A percentile compares a stretch with the other conserved stretches of the same genome.
These are phyloP conservation scores for Xylariaceae sp. DNA, from an alignment of 2,329 filamentous ascomycete genomes.

Conservation along the genomic window DNA sequence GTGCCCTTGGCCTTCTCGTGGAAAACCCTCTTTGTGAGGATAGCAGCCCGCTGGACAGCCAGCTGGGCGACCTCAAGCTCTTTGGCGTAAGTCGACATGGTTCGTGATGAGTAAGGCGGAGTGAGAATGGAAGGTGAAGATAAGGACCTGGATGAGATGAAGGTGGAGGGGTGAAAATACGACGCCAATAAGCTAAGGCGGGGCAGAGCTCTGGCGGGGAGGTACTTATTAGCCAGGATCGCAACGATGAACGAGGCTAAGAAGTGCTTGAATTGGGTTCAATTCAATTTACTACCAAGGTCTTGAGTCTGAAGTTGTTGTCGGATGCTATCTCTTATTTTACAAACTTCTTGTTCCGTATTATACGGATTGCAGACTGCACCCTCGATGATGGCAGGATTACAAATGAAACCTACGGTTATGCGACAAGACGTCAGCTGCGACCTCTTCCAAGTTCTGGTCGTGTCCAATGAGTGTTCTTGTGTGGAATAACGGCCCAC, in stretches of 20 bases:
- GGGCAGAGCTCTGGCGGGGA: constrained; percentile 28
- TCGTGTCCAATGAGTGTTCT: too few relatives aligned
- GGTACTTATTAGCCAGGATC: constrained; percentile 26
- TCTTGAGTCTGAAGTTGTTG: not conserved
- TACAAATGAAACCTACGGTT: too few relatives aligned
- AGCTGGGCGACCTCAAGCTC: constrained; percentile 70
- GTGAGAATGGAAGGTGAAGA: constrained; percentile 2
- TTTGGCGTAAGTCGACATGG: constrained; percentile 51
- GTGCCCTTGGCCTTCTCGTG: constrained; percentile 92
- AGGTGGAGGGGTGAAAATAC: constrained; percentile 21
- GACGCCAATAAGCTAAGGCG: constrained; percentile 29
- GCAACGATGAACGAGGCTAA: constrained; percentile 24
- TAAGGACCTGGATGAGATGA: not conserved
- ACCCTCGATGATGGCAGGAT: too few relatives aligned
- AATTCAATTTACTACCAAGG: not conserved
- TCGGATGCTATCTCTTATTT: not conserved
- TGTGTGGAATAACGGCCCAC: too few relatives aligned
- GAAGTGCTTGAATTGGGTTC: constrained; percentile 8
- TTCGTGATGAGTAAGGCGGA: constrained; percentile 14
- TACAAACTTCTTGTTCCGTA: not conserved
- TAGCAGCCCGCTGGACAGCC: constrained; percentile 67
- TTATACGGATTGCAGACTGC: not conserved
- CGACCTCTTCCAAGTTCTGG: too few relatives aligned
- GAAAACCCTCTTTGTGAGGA: constrained; percentile 73
- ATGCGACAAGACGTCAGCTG: too few relatives aligned